phyloP scores from a whole-genome alignment of 495 filamentous ascomycete species.

The Annulohypoxylon moriforme region DNA sequence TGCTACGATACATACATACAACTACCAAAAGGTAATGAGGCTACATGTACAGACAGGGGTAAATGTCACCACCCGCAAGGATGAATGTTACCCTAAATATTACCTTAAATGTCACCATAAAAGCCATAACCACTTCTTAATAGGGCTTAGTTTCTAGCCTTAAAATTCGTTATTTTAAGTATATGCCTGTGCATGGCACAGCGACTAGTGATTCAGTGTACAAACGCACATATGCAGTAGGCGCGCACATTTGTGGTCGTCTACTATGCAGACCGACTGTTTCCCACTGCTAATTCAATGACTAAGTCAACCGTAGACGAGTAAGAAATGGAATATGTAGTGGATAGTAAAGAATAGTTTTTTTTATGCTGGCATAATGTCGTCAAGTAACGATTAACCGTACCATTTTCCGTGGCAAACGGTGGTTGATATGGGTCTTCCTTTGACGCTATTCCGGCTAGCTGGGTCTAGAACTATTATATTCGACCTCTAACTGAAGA shows the following conservation, averaged over 20 bases:
- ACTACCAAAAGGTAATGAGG: background rate
- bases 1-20: background rate
- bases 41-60: background rate
- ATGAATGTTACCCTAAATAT: background rate
- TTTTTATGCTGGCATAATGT: background rate
- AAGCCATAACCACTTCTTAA: background rate
- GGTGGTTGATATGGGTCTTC: background rate
- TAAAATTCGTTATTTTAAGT: background rate
- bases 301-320: constrained; percentile 7
- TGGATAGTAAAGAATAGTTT: background rate
- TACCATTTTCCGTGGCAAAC: background rate
- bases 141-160: background rate
- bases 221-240: background rate
- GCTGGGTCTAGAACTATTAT: constrained; percentile 3
- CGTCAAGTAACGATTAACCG: background rate
- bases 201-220: background rate
- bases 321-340: background rate
- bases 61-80: background rate
- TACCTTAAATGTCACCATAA: constrained; percentile 1
- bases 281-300: background rate
- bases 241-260: background rate
- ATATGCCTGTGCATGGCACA: background rate
- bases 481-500: background rate
- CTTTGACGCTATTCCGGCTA: background rate
- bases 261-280: background rate